Base-by-base conservation (phyloP, 257 asterid species). In the Osmanthus fragrans region DNA sequence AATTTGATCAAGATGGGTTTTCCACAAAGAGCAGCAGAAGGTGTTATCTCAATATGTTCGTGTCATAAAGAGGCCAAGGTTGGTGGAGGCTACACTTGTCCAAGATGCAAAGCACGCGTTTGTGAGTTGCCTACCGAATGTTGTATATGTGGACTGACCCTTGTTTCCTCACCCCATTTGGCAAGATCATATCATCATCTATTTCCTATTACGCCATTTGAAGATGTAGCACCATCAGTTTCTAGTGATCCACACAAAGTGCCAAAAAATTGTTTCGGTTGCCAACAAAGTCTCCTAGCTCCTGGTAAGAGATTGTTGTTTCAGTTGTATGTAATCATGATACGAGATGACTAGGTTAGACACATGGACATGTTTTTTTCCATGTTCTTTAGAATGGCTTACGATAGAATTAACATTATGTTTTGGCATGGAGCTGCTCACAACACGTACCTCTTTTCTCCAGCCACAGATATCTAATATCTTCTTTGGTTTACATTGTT, bases 11-110 rank as follows among this genome's bases (percentile, higher is more conserved):
- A 86, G 91, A 96, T 96, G 98, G 99, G 98, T 7, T 96, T 96
- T 80, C 97, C 99, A 58, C 99, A 96, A 80, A 89, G 98, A 88
- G 94, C 96, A 63, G 99, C 98, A 32, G 97, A 93, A 85, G 96
- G 97, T 72, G 92, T 87, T 7, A 86, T 93, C 63, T 93, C 99
- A 70, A 96, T 96, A 23, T 96, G 99, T 82, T 89, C 96, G 27
- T 96, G 99, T 77, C 99, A 96, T 76, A 92, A 92, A 82, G 99
- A 91, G 84, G 96, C 96, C 73, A 96, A 93, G 87, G 83, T 88
- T 80, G 97, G 97, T 69, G 98, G 93, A 18, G 98, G 99, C 72
- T 96, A 96, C 88, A 96, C 94, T 69, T 96, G 98, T 90, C 98
- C 99, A 56, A 88, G 97, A 85, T 96, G 99, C 89, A 96, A 93